Base-by-base conservation (phyloP, 352 stramenopile genomes). In the Pythium sukuiense region DNA sequence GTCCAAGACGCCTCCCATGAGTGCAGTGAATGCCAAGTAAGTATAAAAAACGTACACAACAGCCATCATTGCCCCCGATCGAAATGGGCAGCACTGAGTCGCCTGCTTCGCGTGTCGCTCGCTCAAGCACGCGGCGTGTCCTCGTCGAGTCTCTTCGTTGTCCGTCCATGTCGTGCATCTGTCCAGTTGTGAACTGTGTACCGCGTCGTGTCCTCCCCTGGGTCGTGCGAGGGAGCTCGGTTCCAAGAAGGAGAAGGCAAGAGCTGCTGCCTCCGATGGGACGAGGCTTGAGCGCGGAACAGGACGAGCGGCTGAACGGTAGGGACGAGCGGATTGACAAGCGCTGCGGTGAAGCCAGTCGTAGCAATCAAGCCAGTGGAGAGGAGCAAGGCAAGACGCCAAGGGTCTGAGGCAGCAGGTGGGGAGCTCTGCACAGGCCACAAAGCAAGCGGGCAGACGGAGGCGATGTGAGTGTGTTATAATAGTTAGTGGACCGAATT, bases 21-120 rank as follows among this genome's bases (percentile, higher is more conserved):
- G 85, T 81, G 85, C 85, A 74, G 85, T 94, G 59, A 94, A 94
- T 80, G 85, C 85, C 79, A 94, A 94, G 77, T 94, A 94, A 72
- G 59, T 67, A 58, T 63, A 71, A 66, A 55, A 61, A 56, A 57
- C 32, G 39, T 65, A 68, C 41, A 58, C 59, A 69, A 66, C n/a
- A 59, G 46, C 57, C 65, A 71, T 63, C 65, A 57, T 63, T 67
- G 63, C 63, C 63, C 63, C 55, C 63, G 30, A 69, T 50, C 55
- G 62, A 69, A 63, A 55, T 59, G 63, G 63, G 63, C 55, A 59
- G 33, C n/a, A 52, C 45, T 18, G 45, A 29, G 45, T 52, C 18
- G 45, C 45, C 45, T 20, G 45, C 45, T 52, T 52, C 45, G 45
- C 45, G 45, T 30, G 45, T 56, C 27, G 27, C 30, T 56, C 48